Evolutionary conservation across 2,329 filamentous ascomycete species (phyloP), one percentile per base, ranked within the genome.

Genomic region (Alternaria hordeiaustralica): DNA sequence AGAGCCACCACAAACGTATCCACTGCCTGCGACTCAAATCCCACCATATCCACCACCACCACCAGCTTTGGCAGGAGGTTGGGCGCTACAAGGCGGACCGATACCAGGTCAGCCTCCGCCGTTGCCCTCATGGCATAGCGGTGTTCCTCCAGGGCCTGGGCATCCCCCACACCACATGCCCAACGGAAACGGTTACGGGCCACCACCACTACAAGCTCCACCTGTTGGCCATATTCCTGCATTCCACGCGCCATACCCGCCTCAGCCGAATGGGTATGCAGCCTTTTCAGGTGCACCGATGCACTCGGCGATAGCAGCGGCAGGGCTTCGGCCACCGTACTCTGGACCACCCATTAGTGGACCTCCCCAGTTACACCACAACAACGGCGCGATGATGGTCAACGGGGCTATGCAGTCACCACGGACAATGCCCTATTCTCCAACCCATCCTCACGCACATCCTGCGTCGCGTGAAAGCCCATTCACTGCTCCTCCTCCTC

Each of bases 391-490:
- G 3, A 75, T 79, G 63, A 68, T 79, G 58, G 69, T 70, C 28
- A 81, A 81, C 58, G 79, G 81, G 13, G 47, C 60, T 36, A 69
- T 81, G 67, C 75, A 76, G 45, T 80, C 80, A 23, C 78, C 80
- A 25, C 80, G 73, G 51, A 65, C 61, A 25, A 66, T 78, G 59
- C 75, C 77, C 2, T 77, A 78, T 25, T 80, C 80, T 13, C 79
- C 75, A 50, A 79, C 77, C 9, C 75, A 79, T 58, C 71, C 72
- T 55, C 76, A 77, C 46, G 71, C 70, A 49, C 70, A 80, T 61
- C 68, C 70, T 49, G 71, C 78, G 25, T 75, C 79, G 57, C 75
- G 79, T 1, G 78, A 79, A 55, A 79, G 75, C 36, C 77, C 78
- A 6, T 81, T 75, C 25, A 71, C 67, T 33, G 77, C 69, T 11